Evolutionary conservation across 768 basidiomycete genomes (phyloP), one percentile per base, ranked within the genome.

Genomic region (Phaffia australis): DNA sequence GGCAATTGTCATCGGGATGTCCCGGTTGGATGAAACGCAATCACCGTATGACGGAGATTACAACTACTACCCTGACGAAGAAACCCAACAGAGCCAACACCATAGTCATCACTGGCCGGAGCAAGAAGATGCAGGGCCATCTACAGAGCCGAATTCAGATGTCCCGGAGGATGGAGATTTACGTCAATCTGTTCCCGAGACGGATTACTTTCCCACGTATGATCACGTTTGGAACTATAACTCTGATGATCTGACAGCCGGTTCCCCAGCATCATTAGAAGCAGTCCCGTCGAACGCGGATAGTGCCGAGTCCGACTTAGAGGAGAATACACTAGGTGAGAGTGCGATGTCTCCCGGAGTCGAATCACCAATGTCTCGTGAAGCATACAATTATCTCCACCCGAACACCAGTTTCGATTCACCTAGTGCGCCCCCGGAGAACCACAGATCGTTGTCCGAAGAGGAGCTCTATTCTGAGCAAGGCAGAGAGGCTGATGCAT

Each of bases 1-100:
- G 63, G 88, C 89, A 47, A 85, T 97, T 69, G 85, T 94, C 64
- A 85, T 95, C 61, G 92, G 90, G 35, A 87, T 97, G 80, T 89
- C 89, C 11, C 80, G 84, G 25, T 79, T 97, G 32, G 85, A 85
- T 55, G 74, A 69, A 56, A 67, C 66, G 0, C 60, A 62, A 50
- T 62, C 60, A 11, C 66, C 73, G 19, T 77, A 75, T 71, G 72
- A 75, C 69, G 49, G 65, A 58, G 47, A 65, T 54, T 72, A 74
- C 32, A 60, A 78, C 16, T 80, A 80, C 35, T 80, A 77, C 19
- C 29, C 23, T 42, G 47, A 8, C 18, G 55, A 67, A 15, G 69
- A 61, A 46, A 50, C 67, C n/a, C 70, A 74, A 0, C 14, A 29
- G 2, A 66, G 70, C 23, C 60, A n/a, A 57, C 49, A 52, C 35